phyloP scores from a whole-genome alignment of 106 monocot species.

The Ottelia alismoides region DNA sequence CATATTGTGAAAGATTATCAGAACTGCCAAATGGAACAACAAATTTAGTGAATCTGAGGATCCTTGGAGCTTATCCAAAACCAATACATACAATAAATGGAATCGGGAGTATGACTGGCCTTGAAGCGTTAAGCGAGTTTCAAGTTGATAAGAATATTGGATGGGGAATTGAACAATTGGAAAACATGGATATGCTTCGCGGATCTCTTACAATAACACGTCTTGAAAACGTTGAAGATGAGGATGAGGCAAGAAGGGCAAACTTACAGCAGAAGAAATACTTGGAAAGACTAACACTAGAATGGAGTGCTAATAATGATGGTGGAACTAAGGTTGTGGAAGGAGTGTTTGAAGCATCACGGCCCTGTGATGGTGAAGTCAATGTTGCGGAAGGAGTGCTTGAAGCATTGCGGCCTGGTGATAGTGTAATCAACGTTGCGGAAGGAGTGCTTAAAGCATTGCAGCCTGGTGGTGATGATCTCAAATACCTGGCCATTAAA shows the following conservation, averaged over 20 bases:
- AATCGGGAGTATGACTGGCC: constrained; percentile 6
- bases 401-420: too few species aligned
- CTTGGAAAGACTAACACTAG: not conserved
- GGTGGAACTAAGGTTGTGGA: not conserved
- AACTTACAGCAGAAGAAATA: not conserved
- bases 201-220: constrained; percentile 2
- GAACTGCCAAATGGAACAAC: constrained; percentile 4
- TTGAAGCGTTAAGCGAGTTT: constrained; percentile 3
- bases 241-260: not conserved
- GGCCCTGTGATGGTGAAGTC: too few species aligned
- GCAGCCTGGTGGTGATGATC: not conserved
- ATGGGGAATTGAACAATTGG: not conserved
- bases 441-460: too few species aligned
- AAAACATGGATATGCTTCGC: constrained; percentile 1
- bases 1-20: not conserved
- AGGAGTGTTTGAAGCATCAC: not conserved
- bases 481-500: too few species aligned
- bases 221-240: constrained; percentile 10
- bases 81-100: not conserved
- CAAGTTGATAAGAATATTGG: not conserved
- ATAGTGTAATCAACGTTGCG: too few species aligned
- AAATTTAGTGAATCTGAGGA: constrained; percentile 12
- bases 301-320: not conserved
- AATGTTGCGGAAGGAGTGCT: too few species aligned
- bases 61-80: constrained; percentile 1